Base-by-base conservation (phyloP, 2,329 filamentous ascomycete species). In the Fusarium ambrosium region DNA sequence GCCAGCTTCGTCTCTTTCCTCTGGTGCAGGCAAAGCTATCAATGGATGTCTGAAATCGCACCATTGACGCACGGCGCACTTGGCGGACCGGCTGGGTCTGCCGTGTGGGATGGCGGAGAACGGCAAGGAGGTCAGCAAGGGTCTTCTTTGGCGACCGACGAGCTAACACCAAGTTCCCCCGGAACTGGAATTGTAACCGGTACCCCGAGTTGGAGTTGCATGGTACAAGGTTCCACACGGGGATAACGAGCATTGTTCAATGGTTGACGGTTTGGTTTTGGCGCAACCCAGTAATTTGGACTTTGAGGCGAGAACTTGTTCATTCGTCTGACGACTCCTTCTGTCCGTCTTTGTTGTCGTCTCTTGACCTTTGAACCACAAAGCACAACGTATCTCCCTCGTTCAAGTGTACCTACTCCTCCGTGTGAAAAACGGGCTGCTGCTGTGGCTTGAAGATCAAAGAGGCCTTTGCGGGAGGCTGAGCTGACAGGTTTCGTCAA, bases 61-160 rank as follows among this genome's bases (percentile, higher is more conserved):
- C 72, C 70, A 73, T 59, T 36, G 60, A 64, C 36, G 72, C 70
- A 75, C 66, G 72, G 71, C 48, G 70, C 71, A 70, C 62, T 34
- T 27, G 32, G 72, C 32, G 73, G 37, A 64, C 70, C 63, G 36
- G 41, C 27, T 65, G 34, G 34, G 51, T 51, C 43, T 70, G 62
- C 71, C 70, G 66, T 73, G 43, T 71, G 70, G 61, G 70, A 62
- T 63, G 62, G 71, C 70, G 66, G 62, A 73, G 66, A 62, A 62
- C 24, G 43, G 39, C 61, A 65, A 55, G 51, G 51, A 55, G 51
- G 51, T 20, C 51, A 56, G 37, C 72, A 66, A 70, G 72, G 66
- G 72, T 73, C 69, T 27, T 67, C 51, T 62, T 72, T 67, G 66
- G 62, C 66, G 41, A 22, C 58, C 51, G 7, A 48, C 58, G 7